These are phyloP conservation scores for Neonectria punicea DNA, from an alignment of 2,329 filamentous ascomycete genomes.

Conservation along the genomic window DNA sequence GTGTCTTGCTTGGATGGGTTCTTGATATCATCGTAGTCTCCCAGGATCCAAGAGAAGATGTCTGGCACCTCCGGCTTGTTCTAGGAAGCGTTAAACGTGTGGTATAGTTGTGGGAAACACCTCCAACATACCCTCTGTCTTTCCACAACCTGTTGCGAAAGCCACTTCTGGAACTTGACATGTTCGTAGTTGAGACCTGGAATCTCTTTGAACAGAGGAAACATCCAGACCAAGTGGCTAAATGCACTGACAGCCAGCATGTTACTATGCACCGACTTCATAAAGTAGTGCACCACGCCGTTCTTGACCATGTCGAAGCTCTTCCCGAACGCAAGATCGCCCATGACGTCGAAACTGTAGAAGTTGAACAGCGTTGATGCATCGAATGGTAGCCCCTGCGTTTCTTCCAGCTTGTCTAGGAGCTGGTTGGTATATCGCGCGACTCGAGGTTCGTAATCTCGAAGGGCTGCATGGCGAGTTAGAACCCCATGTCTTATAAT, in stretches of 20 bases:
- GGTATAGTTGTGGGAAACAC: no score
- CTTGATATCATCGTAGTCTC: conserved; percentile 9
- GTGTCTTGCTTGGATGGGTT: conserved; percentile 10
- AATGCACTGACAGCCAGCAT: conserved; percentile 19
- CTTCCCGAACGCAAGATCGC: conserved; percentile 51
- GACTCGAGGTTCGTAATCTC: conserved; percentile 26
- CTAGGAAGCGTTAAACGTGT: background rate
- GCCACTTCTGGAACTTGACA: conserved; percentile 6
- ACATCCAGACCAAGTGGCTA: conserved; percentile 20
- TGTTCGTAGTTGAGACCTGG: conserved; percentile 21
- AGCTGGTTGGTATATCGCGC: conserved; percentile 20
- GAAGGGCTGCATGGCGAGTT: conserved; percentile 1
- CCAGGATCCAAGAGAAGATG: conserved; percentile 16
- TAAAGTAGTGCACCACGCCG: conserved; percentile 15
- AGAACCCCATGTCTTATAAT: background rate
- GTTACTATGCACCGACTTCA: conserved; percentile 18
- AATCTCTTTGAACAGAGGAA: conserved; percentile 22
- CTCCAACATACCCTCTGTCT: conserved; percentile 2
- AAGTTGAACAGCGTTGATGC: conserved; percentile 48
- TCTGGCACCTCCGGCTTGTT: conserved; percentile 14
- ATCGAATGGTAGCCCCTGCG: conserved; percentile 34
- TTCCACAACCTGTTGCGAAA: conserved; percentile 5
- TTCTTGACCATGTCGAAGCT: conserved; percentile 48
- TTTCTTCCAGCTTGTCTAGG: conserved; percentile 13
- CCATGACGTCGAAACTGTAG: conserved; percentile 54